Evolutionary conservation across 1,284 basidiomycete species (phyloP).

Genomic region (Phellinidium pouzarii): DNA sequence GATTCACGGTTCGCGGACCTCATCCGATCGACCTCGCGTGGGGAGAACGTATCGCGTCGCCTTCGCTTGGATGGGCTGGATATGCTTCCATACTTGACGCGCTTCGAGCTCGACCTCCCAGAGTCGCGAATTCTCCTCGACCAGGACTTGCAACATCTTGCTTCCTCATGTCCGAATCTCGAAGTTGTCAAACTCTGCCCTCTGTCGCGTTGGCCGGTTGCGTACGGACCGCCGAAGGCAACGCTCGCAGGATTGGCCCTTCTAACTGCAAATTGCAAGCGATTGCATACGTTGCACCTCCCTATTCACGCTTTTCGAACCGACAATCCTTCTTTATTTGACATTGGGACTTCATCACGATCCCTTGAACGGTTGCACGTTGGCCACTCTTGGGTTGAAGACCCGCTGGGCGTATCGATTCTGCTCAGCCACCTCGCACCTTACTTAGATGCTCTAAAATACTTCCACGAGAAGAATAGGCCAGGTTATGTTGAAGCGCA

Average conservation of each 20-base stretch:
- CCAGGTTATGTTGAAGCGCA: slow-evolving; percentile 59
- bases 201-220: slow-evolving; percentile 52
- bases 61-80: slow-evolving; percentile 54
- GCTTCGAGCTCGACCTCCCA: slow-evolving; percentile 68
- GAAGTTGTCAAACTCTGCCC: slow-evolving; percentile 61
- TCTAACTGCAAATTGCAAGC: slow-evolving; percentile 49
- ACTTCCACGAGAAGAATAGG: slow-evolving; percentile 70
- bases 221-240: slow-evolving; percentile 45
- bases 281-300: slow-evolving; percentile 55
- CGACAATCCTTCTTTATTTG: slow-evolving; percentile 38
- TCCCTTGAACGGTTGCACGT: slow-evolving; percentile 61
- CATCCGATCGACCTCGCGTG: slow-evolving; percentile 56
- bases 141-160: slow-evolving; percentile 49
- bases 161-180: slow-evolving; percentile 55
- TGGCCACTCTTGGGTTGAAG: slow-evolving; percentile 64
- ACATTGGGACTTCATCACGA: slow-evolving; percentile 46
- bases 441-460: slow-evolving; percentile 56
- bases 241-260: slow-evolving; percentile 53
- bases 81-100: slow-evolving; percentile 42
- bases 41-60: slow-evolving; percentile 39
- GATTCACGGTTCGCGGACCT: slow-evolving; percentile 61
- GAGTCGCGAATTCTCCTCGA: slow-evolving; percentile 61
- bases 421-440: slow-evolving; percentile 72
- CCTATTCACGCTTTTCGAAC: slow-evolving; percentile 51
- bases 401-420: slow-evolving; percentile 60